Conservation (phyloP, 2,329 filamentous ascomycete genomes). For the Didymosphaeria variabile region DNA sequence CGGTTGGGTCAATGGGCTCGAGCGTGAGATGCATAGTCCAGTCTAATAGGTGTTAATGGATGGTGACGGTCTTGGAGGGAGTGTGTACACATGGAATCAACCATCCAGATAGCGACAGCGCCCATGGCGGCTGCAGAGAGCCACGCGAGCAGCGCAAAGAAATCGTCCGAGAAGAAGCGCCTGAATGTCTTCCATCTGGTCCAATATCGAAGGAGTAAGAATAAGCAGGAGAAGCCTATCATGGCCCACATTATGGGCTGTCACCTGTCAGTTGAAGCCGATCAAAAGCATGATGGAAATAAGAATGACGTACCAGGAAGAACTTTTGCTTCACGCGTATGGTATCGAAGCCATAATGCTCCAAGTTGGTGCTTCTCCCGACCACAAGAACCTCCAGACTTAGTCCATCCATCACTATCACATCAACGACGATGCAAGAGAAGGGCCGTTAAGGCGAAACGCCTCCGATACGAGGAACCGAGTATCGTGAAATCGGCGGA, state of each 20-base stretch:
- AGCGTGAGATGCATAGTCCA: conserved; percentile 3
- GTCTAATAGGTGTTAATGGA: not conserved
- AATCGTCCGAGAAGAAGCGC: conserved; percentile 13
- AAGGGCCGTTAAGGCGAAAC: not conserved
- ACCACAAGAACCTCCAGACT: not conserved
- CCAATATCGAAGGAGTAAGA: conserved; percentile 8
- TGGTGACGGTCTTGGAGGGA: not conserved
- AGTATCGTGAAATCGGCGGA: not conserved
- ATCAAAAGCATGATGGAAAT: not conserved
- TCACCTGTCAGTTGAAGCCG: not conserved
- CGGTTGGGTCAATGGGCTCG: not conserved
- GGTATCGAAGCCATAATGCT: conserved; percentile 9
- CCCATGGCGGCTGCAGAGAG: conserved; percentile 1
- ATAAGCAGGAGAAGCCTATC: conserved; percentile 4
- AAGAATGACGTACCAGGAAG: conserved; percentile 10
- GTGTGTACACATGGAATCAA: not conserved
- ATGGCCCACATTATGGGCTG: conserved; percentile 12
- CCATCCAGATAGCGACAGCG: conserved; percentile 1
- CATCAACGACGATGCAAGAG: not conserved
- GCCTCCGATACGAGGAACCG: not conserved
- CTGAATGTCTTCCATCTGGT: not conserved
- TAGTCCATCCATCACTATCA: not conserved
- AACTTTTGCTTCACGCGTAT: conserved; percentile 6
- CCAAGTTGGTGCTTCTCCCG: not conserved
- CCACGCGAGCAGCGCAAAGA: conserved; percentile 6